phyloP scores from a whole-genome alignment of 345 rosid species.

The Crucihimalaya himalaica region DNA sequence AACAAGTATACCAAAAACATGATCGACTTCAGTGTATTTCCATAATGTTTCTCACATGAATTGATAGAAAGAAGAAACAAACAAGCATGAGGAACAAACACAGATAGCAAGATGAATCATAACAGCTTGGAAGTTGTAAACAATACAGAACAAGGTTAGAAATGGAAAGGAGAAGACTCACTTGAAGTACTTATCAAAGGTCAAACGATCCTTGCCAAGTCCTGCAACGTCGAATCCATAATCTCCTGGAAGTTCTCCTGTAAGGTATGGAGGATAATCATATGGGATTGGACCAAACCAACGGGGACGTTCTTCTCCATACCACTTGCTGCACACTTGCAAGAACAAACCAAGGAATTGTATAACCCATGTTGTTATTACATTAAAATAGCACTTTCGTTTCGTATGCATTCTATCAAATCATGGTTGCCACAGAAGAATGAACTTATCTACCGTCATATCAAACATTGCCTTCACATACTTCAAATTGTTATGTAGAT shows the following conservation, averaged over 20 bases:
- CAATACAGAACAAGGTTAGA: not conserved
- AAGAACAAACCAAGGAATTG: conserved; percentile 22
- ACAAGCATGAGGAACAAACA: not conserved
- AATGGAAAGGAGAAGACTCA: conserved; percentile 36
- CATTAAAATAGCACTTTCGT: not conserved
- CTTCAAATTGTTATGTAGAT: too few species aligned
- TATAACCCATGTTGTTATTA: not conserved
- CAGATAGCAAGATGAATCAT: not conserved
- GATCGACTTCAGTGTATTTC: not conserved
- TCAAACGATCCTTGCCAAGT: conserved; percentile 61
- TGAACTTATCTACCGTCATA: too few species aligned
- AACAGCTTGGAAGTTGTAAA: not conserved
- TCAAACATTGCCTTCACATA: too few species aligned
- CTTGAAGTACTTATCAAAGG: conserved; percentile 76
- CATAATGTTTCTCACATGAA: not conserved
- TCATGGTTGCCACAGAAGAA: too few species aligned
- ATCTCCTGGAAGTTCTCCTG: conserved; percentile 88
- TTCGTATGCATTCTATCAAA: too few species aligned
- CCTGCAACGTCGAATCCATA: conserved; percentile 94
- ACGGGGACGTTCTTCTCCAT: conserved; percentile 85
- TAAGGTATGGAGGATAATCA: conserved; percentile 71
- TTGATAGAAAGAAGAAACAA: not conserved
- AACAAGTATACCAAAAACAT: not conserved
- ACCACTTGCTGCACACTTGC: conserved; percentile 67
- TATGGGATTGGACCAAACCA: conserved; percentile 96